A percentile compares a stretch with the other conserved stretches of the same genome.
phyloP scores from a whole-genome alignment of 179 eudicot species.

The Drosera spatulata region DNA sequence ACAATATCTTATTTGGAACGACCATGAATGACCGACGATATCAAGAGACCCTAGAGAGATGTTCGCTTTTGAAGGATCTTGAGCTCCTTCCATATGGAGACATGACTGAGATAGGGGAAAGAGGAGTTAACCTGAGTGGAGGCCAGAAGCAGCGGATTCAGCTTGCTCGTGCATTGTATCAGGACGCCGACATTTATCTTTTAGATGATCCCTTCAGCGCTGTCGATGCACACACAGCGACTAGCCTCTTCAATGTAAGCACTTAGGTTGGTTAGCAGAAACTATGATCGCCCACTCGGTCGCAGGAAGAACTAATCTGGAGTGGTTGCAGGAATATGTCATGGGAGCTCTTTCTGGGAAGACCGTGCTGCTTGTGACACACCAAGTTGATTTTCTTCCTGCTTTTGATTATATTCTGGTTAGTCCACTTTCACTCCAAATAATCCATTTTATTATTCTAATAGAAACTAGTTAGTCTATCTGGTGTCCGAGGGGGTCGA shows the following conservation, averaged over 20 bases:
- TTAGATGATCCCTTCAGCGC: slow-evolving; percentile 91
- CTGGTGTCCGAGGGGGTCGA: not conserved
- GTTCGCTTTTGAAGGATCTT: slow-evolving; percentile 61
- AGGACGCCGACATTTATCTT: slow-evolving; percentile 71
- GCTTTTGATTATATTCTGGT: slow-evolving; percentile 65
- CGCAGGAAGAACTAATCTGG: not conserved
- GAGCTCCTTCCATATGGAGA: slow-evolving; percentile 65
- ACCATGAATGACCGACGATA: slow-evolving; percentile 45
- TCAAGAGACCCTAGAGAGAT: slow-evolving; percentile 54
- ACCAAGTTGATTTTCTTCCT: slow-evolving; percentile 85
- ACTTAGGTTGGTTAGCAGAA: not conserved
- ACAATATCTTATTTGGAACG: slow-evolving; percentile 73
- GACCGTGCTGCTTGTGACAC: slow-evolving; percentile 74
- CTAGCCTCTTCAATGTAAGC: slow-evolving; percentile 54
- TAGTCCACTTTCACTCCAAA: slow-evolving; percentile 12
- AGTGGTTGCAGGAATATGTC: slow-evolving; percentile 48
- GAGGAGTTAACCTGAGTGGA: slow-evolving; percentile 91
- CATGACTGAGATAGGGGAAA: slow-evolving; percentile 79
- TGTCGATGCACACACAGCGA: slow-evolving; percentile 81
- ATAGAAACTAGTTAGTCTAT: not conserved
- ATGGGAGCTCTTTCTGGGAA: slow-evolving; percentile 62
- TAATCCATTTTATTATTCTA: not conserved
- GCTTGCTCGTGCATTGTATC: slow-evolving; percentile 77
- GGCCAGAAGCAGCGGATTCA: slow-evolving; percentile 88
- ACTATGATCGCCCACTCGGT: not conserved